A percentile compares a stretch with the other conserved stretches of the same genome.
phyloP scores from a whole-genome alignment of 1,284 basidiomycete species.

The Waitea zeae region DNA sequence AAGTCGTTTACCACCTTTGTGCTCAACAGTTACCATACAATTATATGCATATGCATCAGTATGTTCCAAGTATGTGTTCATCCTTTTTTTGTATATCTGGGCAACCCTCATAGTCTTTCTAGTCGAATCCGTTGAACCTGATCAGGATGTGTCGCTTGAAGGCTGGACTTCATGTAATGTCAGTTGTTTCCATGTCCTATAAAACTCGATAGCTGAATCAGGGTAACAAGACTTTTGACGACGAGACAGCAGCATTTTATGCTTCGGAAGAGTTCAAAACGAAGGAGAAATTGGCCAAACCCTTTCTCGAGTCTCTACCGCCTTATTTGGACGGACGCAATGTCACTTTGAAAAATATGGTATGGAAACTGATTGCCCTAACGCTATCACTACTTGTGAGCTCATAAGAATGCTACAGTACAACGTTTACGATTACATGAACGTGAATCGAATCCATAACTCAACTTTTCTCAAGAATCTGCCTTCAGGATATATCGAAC shows the following conservation, averaged over 20 bases:
- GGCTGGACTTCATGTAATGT: slow-evolving; percentile 27
- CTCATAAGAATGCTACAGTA: slow-evolving; percentile 10
- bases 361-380: slow-evolving; percentile 7
- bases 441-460: slow-evolving; percentile 33
- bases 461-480: slow-evolving; percentile 15
- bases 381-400: background rate
- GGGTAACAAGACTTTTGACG: no score
- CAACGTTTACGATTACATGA: slow-evolving; percentile 32
- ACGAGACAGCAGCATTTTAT: slow-evolving; percentile 14
- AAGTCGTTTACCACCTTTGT: no score
- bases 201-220: no score
- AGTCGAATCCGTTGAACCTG: slow-evolving; percentile 27
- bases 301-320: slow-evolving; percentile 22
- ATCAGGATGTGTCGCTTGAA: slow-evolving; percentile 22
- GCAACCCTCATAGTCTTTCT: background rate
- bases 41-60: no score
- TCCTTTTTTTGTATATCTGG: background rate
- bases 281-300: slow-evolving; percentile 14
- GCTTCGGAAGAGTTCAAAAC: slow-evolving; percentile 18
- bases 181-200: no score
- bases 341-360: slow-evolving; percentile 24
- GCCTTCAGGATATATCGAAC: slow-evolving; percentile 16
- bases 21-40: no score
- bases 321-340: slow-evolving; percentile 23
- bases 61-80: background rate